Base-by-base conservation (phyloP, 495 filamentous ascomycete species). In the Penicillium arizonense region DNA sequence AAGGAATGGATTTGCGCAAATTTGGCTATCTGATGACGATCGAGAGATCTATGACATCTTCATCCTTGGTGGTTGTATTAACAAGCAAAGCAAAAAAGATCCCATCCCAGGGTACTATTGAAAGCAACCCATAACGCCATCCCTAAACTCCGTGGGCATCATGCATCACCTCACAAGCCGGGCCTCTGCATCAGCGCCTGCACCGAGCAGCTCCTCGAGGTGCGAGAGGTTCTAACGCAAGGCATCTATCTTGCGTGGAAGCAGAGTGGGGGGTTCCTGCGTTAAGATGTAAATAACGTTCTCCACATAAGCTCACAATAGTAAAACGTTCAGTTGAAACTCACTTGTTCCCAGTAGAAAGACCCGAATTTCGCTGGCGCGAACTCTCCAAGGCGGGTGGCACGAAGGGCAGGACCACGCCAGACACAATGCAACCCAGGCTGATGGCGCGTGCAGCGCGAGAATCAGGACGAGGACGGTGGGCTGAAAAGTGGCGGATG, bases 341-440 rank as follows among this genome's bases (percentile, higher is more conserved):
- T 66, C 52, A 77, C 76, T 72, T 73, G 40, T 68, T 70, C 42
- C 62, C 61, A 48, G 68, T 65, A 13, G 72, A 60, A 18, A 63
- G 67, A 35, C 67, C 68, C 10, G 62, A 59, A 12, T 61, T 74
- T 37, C 62, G 65, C 52, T 74, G 69, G 32, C 69, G 68, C 20
- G 69, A 72, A 55, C 74, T 76, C 45, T 75, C 74, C 10, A 77
- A 56, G 12, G 76, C 76, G 9, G 76, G 75, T 16, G 75, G 73
- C 4, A 76, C 64, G 49, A 77, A 77, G 3, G 75, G 75, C 10
- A 77, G 59, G 3, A 76, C 70, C 8, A 77, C 74, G 2, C 69
- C 74, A 0, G 72, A 69, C 36, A 71, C 57, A 8, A 78, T 57
- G 52, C 69, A 77, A 21, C 71, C 71, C 47, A 62, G 65, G 52